Base-by-base conservation (phyloP, 768 basidiomycete genomes). In the Amanita phalloides region DNA sequence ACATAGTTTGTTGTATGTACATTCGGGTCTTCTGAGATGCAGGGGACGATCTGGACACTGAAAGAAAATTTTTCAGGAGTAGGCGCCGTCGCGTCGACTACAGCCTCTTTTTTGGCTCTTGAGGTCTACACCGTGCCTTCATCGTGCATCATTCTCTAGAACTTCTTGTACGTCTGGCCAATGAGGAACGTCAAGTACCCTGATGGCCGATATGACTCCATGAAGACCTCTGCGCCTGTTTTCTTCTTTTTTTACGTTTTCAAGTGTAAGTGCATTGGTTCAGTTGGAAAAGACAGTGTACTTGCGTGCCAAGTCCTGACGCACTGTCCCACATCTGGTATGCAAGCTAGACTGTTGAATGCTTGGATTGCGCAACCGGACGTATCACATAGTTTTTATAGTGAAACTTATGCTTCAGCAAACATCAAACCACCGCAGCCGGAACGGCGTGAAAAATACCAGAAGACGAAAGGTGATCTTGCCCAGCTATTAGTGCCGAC, bases 191-290 rank as follows among this genome's bases (percentile, higher is more conserved):
- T 77, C 72, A 3, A 82, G 66, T 23, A 73, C 45, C 4, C 79
- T 76, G 26, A 71, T 54, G 1, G 78, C 79, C 0, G 77, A 76
- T 26, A 82, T 67, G 10, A 82, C 51, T 56, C 66, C 14, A 63
- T 66, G 0, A 49, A 58, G 2, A 57, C 56, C 10, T 55, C 53
- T 43, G 62, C 59, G 6, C 70, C 68, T 0, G 71, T 71, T 2
- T 39, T 9, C 6, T 2, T 37, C 10, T 11, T 13, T 17, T 17
- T 17, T 17, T 17, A 17, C 17, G 17, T 17, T 17, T 17, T 17
- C 17, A 17, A 17, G 17, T 17, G 17, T 17, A 17, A 17, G 17
- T 17, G 17, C 17, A 17, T 17, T 17, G 17, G 17, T 17, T 17
- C 17, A 17, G 17, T 17, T 17, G 17, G 17, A 17, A 17, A 17